Conservation (phyloP, 495 filamentous ascomycete genomes). For the Parathielavia hyrcaniae region DNA sequence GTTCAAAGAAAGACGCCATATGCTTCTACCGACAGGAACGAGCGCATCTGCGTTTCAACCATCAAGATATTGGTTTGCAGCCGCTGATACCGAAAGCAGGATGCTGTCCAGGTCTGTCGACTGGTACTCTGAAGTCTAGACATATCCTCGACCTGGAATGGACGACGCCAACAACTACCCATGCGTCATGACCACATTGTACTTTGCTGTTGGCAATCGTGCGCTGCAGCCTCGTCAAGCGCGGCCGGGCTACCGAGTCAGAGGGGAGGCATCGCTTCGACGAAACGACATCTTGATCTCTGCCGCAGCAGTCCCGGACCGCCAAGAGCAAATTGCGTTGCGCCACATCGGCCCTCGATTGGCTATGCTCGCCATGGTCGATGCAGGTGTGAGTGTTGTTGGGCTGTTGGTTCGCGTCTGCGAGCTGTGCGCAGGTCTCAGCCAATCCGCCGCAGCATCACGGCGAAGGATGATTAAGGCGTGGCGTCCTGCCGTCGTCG, state of each 20-base stretch:
- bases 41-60: background rate
- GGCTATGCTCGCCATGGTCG: slow-evolving; percentile 2
- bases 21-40: background rate
- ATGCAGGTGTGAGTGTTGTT: slow-evolving; percentile 6
- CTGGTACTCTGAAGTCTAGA: too few species aligned
- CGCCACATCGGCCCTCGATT: background rate
- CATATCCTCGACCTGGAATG: too few species aligned
- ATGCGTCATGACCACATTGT: too few species aligned
- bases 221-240: too few species aligned
- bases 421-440: background rate
- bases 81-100: too few species aligned
- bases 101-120: too few species aligned
- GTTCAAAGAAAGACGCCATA: too few species aligned
- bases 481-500: background rate
- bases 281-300: background rate
- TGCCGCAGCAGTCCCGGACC: background rate
- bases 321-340: background rate
- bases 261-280: background rate
- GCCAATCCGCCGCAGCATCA: background rate
- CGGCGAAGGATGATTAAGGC: slow-evolving; percentile 10
- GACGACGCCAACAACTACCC: too few species aligned
- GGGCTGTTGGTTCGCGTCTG: slow-evolving; percentile 6
- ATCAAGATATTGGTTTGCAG: too few species aligned
- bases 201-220: too few species aligned
- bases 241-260: background rate